Evolutionary conservation across 164 flowering plant species (phyloP).

Genomic region (Liquidambar formosana): DNA sequence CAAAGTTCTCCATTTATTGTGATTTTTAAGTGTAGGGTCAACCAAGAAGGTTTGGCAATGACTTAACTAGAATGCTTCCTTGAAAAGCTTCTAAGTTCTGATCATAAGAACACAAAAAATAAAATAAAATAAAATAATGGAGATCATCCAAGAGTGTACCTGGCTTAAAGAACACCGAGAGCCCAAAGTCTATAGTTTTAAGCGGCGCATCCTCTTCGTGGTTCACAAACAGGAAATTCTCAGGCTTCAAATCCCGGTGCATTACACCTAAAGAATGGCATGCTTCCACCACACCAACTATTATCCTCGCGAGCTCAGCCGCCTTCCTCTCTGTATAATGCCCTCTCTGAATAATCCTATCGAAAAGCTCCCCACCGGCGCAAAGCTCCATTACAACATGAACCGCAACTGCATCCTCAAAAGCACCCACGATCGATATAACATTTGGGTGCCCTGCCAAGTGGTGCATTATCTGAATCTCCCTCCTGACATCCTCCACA

Average conservation of each 20-base stretch:
- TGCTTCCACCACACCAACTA: slow-evolving; percentile 67
- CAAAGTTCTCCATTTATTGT: too few species aligned
- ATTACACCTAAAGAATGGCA: slow-evolving; percentile 80
- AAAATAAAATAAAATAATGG: too few species aligned
- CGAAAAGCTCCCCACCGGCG: slow-evolving; percentile 79
- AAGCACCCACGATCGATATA: slow-evolving; percentile 57
- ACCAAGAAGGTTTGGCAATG: too few species aligned
- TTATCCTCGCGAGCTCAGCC: slow-evolving; percentile 60
- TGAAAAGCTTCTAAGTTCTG: too few species aligned
- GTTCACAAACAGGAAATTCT: slow-evolving; percentile 64
- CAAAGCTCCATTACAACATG: slow-evolving; percentile 81
- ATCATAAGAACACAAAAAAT: not conserved
- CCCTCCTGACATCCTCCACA: slow-evolving; percentile 79
- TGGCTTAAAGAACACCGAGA: slow-evolving; percentile 69
- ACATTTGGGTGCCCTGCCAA: slow-evolving; percentile 68
- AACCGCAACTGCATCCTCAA: slow-evolving; percentile 75
- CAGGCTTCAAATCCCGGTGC: slow-evolving; percentile 80
- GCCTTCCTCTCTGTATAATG: slow-evolving; percentile 76
- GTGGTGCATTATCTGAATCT: slow-evolving; percentile 85
- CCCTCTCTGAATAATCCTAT: slow-evolving; percentile 71
- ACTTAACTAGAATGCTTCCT: too few species aligned
- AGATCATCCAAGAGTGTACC: slow-evolving; percentile 30
- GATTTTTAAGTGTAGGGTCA: too few species aligned
- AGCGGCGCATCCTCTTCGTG: slow-evolving; percentile 60
- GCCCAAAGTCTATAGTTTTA: slow-evolving; percentile 73